Base-by-base conservation (phyloP, 75 land plant genomes). In the Pinus tabuliformis region DNA sequence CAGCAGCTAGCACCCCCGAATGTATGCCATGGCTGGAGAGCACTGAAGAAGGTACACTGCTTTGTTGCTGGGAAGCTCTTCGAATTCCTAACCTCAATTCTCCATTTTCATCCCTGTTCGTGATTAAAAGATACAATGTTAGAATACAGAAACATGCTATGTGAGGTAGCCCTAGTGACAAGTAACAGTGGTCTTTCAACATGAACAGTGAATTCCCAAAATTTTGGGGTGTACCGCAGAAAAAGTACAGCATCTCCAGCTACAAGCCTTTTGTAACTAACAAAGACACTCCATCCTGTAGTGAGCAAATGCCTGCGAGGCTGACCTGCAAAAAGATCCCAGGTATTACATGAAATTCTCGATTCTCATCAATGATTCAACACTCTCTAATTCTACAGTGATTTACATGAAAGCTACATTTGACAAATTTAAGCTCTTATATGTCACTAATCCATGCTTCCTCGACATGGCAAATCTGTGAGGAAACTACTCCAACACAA, bases 201-300 rank as follows among this genome's bases (percentile, higher is more conserved):
- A n/a, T 20, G 22, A 68, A 68, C n/a, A 37, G 52, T 1, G 4
- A 17, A 39, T 8, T 68, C 22, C 49, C 52, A 37, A 49, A 20
- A 12, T 8, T 20, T n/a, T 42, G 72, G 4, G 14, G 52, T 18
- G 59, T 84, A 95, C 98, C 96, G 83, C 12, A 93, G 85, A 76
- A 95, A 95, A 12, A 95, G 88, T 65, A 95, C 98, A 70, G 98
- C 90, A 86, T 95, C 98, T 59, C 98, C 98, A 75, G 98, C 94
- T 20, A 86, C 88, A 22, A 95, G 93, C 78, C 86, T 91, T 73
- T 95, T 95, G 79, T 88, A 88, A 77, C 91, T 93, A 16, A 95
- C 93, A 85, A 93, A 95, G 13, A 91, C 92, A 85, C 98, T 93
- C 98, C 98, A 95, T 20, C 98, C 98, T 37, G 96, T 95, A 8